Base-by-base conservation (phyloP, 1,139 yeast species). In the Yamadazyma kanchanaburiensis region DNA sequence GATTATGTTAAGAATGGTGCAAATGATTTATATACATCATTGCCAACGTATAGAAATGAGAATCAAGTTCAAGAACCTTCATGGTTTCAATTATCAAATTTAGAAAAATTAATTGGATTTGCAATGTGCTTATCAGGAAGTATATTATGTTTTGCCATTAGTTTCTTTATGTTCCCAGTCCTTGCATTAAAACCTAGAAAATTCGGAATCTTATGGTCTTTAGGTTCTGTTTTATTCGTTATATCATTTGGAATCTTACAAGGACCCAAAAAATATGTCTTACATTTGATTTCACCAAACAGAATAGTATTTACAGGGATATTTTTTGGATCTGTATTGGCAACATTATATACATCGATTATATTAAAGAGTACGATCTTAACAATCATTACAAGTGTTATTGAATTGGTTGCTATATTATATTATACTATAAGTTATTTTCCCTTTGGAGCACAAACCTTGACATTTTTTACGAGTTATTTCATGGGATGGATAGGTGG, bases 361-460 rank as follows among this genome's bases (percentile, higher is more conserved):
- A 49, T 73, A 9, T 51, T 73, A 44, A 81, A 79, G 48, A 80
- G 86, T 37, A 82, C 96, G 1, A 51, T 91, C 10, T 60, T 88
- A 34, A 88, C 97, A 0, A 61, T 91, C 19, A 51, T 88, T 12
- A 79, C 88, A 15, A 83, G 94, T 33, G 56, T 84, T 5, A 59
- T 85, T 15, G 96, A 91, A 55, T 64, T 88, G 12, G 60, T 91
- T 38, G 94, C 97, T 1, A 89, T 94, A 8, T 48, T 86, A 11
- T 91, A 94, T 69, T 91, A 91, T 53, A 80, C 91, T 0, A 70
- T 91, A 22, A 85, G 95, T 50, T 91, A 91, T 55, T 91, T 91
- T 68, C 98, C 98, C 18, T 85, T 88, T 63, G 97, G 97, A 8
- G 87, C 95, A 0, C 85, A 85, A 43, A 85, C 95, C 3, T 61